Conservation (phyloP, 257 asterid genomes). For the Nicotiana sylvestris region DNA sequence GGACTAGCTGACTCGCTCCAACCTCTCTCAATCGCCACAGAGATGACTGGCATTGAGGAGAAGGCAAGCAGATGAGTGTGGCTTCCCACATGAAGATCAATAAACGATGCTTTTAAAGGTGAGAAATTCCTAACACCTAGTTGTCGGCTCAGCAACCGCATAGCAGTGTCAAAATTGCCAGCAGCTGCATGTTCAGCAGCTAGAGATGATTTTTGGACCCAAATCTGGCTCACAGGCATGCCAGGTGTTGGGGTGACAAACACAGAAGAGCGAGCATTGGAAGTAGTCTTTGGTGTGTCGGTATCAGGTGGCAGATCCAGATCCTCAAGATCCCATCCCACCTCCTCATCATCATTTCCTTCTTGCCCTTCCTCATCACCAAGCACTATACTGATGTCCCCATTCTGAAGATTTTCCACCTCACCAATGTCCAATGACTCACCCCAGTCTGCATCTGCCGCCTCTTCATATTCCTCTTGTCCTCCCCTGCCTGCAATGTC, state of each 20-base stretch:
- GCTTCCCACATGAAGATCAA: conserved; percentile 75
- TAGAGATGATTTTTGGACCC: conserved; percentile 84
- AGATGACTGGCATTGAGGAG: conserved; percentile 59
- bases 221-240: conserved; percentile 90
- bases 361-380: conserved; percentile 49
- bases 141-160: conserved; percentile 84
- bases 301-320: conserved; percentile 81
- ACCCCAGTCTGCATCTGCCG: conserved; percentile 46
- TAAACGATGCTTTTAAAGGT: conserved; percentile 58
- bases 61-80: conserved; percentile 72
- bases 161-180: conserved; percentile 86
- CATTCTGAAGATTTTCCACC: conserved; percentile 51
- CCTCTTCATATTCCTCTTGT: conserved; percentile 47
- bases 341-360: conserved; percentile 41
- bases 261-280: conserved; percentile 50
- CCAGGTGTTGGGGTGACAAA: conserved; percentile 80
- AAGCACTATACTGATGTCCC: conserved; percentile 35
- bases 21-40: conserved; percentile 73
- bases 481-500: conserved; percentile 45
- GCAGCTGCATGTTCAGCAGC: conserved; percentile 98
- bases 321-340: conserved; percentile 98
- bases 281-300: conserved; percentile 61
- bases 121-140: conserved; percentile 66
- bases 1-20: conserved; percentile 73
- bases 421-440: conserved; percentile 65